Conservation (phyloP, 805 yeast species). For the Ogataea dorogensis region DNA sequence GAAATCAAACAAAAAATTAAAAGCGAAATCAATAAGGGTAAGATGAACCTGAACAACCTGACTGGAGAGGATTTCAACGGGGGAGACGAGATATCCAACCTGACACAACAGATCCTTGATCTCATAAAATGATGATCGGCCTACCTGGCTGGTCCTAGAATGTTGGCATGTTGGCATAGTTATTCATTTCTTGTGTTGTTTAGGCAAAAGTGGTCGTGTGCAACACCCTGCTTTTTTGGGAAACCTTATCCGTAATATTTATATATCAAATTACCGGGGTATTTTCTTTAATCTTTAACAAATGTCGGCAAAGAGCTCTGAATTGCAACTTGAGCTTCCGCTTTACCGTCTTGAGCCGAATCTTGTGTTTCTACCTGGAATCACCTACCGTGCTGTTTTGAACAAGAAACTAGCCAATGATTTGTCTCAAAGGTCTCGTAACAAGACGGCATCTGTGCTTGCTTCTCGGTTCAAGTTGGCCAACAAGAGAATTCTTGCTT, state of each 20-base stretch:
- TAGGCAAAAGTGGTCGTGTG: constrained; percentile 8
- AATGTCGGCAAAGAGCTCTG: constrained; percentile 8
- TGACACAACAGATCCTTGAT: constrained; percentile 38
- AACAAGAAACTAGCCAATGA: constrained; percentile 46
- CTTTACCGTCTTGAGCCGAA: constrained; percentile 20
- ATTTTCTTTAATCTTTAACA: background rate
- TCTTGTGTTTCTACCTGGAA: constrained; percentile 58
- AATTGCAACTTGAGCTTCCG: constrained; percentile 21
- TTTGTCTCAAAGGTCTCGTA: constrained; percentile 20
- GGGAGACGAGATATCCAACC: constrained; percentile 36
- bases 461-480: constrained; percentile 3
- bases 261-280: constrained; percentile 2
- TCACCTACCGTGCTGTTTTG: constrained; percentile 57
- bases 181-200: constrained; percentile 11
- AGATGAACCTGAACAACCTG: constrained; percentile 33
- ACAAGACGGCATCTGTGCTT: background rate
- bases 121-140: constrained; percentile 27
- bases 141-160: constrained; percentile 5
- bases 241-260: constrained; percentile 10
- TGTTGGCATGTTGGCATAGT: constrained; percentile 13
- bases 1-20: constrained; percentile 46
- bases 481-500: constrained; percentile 23
- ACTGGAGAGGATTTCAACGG: constrained; percentile 36
- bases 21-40: constrained; percentile 32
- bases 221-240: constrained; percentile 9